Base-by-base conservation (phyloP, 2,329 filamentous ascomycete species). In the Alternaria sp. region DNA sequence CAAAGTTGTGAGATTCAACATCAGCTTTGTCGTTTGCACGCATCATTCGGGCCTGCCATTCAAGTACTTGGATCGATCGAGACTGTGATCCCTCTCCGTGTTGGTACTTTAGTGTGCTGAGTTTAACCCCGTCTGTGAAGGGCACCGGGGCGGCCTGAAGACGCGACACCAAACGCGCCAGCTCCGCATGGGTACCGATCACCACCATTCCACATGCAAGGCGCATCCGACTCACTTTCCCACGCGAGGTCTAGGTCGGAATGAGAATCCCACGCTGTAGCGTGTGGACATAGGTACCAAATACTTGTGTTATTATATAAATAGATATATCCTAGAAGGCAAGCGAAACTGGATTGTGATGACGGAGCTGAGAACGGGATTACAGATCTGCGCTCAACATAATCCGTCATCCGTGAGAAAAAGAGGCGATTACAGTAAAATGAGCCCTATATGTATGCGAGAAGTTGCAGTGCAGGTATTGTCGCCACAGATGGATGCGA, bases 381-480 rank as follows among this genome's bases (percentile, higher is more conserved):
- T 15, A 26, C 49, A 28, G 47, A 32, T 47, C 26, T 15, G 23
- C 15, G 21, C 54, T 56, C 51, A 36, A 32, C 56, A 5, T 9
- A 9, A 62, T 65, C 52, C 47, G 59, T 67, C 62, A 67, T 65
- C 59, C 61, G 46, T 63, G 61, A 67, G 59, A 53, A 52, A 25
- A 49, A 36, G 43, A 59, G 61, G 57, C 59, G 52, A 15, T 45
- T 45, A 43, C 17, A 15, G 13, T 52, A 21, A 36, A 1, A 40
- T 36, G 13, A 15, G 11, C 19, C 19, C 28, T 15, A 52, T 52
- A 52, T 23, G 28, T 40, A 40, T 40, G 23, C 9, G 30, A 25
- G 17, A 28, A 28, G 25, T 46, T 26, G 53, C 43, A 56, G 40
- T 46, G 53, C 36, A 46, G 30, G 9, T 36, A 52, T 19, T 26